Base-by-base conservation (phyloP, 768 basidiomycete species). In the Mycena galopus region DNA sequence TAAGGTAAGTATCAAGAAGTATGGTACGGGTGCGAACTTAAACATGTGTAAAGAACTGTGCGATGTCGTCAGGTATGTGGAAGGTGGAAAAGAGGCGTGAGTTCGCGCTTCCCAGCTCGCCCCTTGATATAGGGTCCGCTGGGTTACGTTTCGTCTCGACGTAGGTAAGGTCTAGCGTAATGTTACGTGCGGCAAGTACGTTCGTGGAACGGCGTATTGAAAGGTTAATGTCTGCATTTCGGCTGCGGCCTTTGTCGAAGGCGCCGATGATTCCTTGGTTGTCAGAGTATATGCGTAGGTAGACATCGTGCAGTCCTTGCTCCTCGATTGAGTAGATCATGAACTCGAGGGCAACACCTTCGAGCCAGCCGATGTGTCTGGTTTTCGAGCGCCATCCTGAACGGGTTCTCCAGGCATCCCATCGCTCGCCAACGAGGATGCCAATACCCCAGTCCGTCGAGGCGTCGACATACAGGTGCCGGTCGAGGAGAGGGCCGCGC, bases 361-460 rank as follows among this genome's bases (percentile, higher is more conserved):
- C 77, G 8, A 77, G 73, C 80, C 80, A 81, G 29, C 80, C 73
- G n/a, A 81, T 81, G 71, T 77, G 74, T 5, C 72, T 59, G 1
- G 39, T 44, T 0, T 35, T 32, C 0, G 23, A 21, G 23, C 73
- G 70, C 78, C 79, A 80, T 14, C 32, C 57, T 9, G 27, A 30
- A 3, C 11, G 10, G 0, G 75, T 53, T 17, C 67, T 25, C 61
- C 70, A 78, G 3, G 75, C 73, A 19, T 71, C 70, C 79, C 79
- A 81, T 3, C 39, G 50, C 0, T 29, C 65, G 29, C 61, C 63
- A 25, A 77, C 44, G 10, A 72, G 11, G 25, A 81, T 57, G 0
- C 80, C 80, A 32, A 81, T 79, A 29, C 80, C 80, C 72, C 75
- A 81, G 16, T 67, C 60, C 0, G 76, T 78, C 3, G 79, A 80